Conservation (phyloP, 345 rosid genomes). For the Hypericum perforatum region DNA sequence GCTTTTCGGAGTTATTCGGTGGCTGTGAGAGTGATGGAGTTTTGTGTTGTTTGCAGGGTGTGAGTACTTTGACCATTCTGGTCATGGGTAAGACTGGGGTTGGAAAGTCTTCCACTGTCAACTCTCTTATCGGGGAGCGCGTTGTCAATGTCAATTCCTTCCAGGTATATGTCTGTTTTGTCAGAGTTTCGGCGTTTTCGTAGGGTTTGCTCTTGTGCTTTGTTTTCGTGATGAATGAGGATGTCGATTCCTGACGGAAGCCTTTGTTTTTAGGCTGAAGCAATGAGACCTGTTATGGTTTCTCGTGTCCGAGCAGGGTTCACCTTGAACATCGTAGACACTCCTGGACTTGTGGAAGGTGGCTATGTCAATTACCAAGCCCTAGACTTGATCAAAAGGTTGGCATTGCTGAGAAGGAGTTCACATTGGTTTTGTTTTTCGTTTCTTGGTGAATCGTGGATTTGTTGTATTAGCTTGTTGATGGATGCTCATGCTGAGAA, state of each 20-base stretch:
- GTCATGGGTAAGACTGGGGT: constrained; percentile 93
- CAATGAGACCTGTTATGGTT: constrained; percentile 60
- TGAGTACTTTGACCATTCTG: constrained; percentile 56
- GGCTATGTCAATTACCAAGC: constrained; percentile 77
- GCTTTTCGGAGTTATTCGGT: neutral
- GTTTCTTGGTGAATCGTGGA: neutral
- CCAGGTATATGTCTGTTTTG: constrained; percentile 33
- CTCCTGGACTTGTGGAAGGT: constrained; percentile 82
- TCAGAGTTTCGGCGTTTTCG: neutral
- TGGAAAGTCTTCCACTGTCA: constrained; percentile 81
- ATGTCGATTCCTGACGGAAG: neutral
- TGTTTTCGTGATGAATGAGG: too few species aligned
- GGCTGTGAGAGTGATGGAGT: constrained; percentile 1
- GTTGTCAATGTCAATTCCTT: constrained; percentile 65
- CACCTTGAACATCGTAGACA: constrained; percentile 63
- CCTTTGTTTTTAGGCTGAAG: constrained; percentile 39
- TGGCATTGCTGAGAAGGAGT: constrained; percentile 8
- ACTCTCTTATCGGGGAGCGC: constrained; percentile 67
- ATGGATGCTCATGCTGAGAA: neutral
- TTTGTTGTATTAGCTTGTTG: neutral
- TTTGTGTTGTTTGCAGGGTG: constrained; percentile 35
- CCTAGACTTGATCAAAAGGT: constrained; percentile 67
- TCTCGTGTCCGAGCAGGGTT: constrained; percentile 69
- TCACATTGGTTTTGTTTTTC: neutral
- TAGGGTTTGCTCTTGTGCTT: constrained; percentile 4